Evolutionary conservation across 2,329 filamentous ascomycete genomes (phyloP), one percentile per base, ranked within the genome.

Genomic region (Grosmannia clavigera): DNA sequence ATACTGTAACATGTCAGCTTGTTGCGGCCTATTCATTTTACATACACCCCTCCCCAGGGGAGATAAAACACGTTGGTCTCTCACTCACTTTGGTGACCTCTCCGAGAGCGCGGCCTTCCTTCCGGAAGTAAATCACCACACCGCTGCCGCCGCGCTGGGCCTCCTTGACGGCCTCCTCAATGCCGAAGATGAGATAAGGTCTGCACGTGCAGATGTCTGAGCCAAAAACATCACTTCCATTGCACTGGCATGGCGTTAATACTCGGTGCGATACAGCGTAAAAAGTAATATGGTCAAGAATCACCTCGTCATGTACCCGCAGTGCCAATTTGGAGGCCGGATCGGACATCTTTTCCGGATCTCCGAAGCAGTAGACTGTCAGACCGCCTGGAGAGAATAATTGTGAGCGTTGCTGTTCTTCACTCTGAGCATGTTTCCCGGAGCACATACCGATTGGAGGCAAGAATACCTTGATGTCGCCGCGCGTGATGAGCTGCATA

Each of bases 111-210:
- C 94, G 83, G 35, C 94, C 94, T 76, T 99, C 94, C 73, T 99
- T 99, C 66, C 94, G 85, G 82, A 97, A 99, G 73, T 97, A 99
- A 70, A 97, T 96, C 59, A 97, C 92, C 27, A 96, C 90, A 60
- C 92, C 92, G 67, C 87, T 92, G 55, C 92, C 92, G 58, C 92
- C 92, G 61, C 87, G 90, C 71, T 97, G 94, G 11, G 94, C 94
- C 74, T 97, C 91, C 69, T 95, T 96, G 66, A 99, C 92, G 14
- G 94, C 94, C 73, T 97, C 94, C 69, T 96, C 91, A 63, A 99
- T 95, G 63, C 94, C 94, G 70, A 95, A 97, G 69, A 95, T 95
- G 61, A 97, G 83, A 71, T 97, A 97, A 19, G 94, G 94, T 60
- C 90, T 83, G 73, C 92, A 97, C 14, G 94, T 97, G 76, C 94